Evolutionary conservation across 768 basidiomycete genomes (phyloP), one percentile per base, ranked within the genome.

Genomic region (Termitomyces bulborhizus): DNA sequence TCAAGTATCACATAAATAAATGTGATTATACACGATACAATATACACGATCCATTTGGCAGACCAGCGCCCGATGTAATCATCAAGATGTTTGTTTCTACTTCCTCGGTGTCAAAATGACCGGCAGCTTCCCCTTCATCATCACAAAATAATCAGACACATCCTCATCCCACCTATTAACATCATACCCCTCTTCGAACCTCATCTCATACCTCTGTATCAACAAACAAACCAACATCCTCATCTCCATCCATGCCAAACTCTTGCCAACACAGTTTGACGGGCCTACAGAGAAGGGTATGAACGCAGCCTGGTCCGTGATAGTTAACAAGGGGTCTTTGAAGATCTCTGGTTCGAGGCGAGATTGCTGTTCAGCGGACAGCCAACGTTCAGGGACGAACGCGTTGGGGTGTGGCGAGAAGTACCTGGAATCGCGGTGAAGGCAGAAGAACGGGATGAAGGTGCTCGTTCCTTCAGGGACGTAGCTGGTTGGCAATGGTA

Each of bases 361-460:
- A 16, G 55, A 43, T 53, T 58, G 65, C 46, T 64, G 48, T 1
- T 66, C 55, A 7, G 21, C 32, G 8, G 66, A 53, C 1, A 73
- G 61, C 73, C 73, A 76, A 11, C 74, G 66, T 50, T 75, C 74
- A 3, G 74, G 74, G 58, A 75, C 61, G 67, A 81, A 81, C 6
- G 60, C 26, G 27, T 76, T 66, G 4, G 80, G 76, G 45, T 69
- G 61, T 0, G 76, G 76, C 0, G 73, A 74, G 60, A 81, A 81
- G 63, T 79, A 64, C 1, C 73, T 69, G 16, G 74, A 69, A 60
- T 77, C 72, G 15, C 79, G 73, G 53, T 80, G 79, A 16, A 81
- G 60, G 43, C 68, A 65, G 59, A 76, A 80, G 24, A 61, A 62
- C 29, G 75, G 76, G 29, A 79, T 68, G 55, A 74, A 76, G 6